Evolutionary conservation across 2,329 filamentous ascomycete genomes (phyloP), one percentile per base, ranked within the genome.

Genomic region (Exophiala sp.): DNA sequence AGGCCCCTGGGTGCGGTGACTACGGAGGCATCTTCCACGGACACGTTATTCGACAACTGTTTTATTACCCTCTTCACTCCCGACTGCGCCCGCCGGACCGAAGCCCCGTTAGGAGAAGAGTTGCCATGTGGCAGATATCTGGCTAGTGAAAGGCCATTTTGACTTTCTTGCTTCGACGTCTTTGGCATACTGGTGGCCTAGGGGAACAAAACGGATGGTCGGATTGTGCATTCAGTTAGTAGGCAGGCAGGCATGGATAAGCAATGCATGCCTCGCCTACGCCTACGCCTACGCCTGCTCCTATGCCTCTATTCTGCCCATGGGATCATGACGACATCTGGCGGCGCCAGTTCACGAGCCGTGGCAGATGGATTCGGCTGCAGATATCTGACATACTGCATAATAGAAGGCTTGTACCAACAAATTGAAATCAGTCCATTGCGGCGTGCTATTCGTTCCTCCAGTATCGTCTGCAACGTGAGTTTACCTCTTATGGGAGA

Each of bases 1-100:
- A 18, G 34, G 9, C 19, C 14, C 19, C 34, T 37, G 53, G 52
- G 46, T 54, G 61, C 60, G 59, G 61, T 58, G 64, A 62, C 56
- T 62, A 58, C 53, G 53, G 58, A 64, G 66, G 64, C 56, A 56
- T 47, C 53, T 37, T 7, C 52, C 59, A 58, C 70, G 11, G 34
- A 6, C 34, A 37, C 18, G 16, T 19, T 37, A 6, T 37, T 19
- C 14, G 13, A 37, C 13, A 37, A 18, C 43, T 55, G 69, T 71
- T 68, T 71, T 72, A 71, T 58, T 70, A 71, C 63, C 42, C 64
- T 68, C 65, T 69, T 69, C 63, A 60, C 65, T 63, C 64, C 62
- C 61, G 38, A 54, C 48, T 46, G 45, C 37, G 48, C 44, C 22
- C 11, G 29, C 27, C 19, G 27, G 37, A 38, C 23, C n/a, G 21